Conservation (phyloP, 116 monocot genomes). For the Phalaenopsis hybrid region DNA sequence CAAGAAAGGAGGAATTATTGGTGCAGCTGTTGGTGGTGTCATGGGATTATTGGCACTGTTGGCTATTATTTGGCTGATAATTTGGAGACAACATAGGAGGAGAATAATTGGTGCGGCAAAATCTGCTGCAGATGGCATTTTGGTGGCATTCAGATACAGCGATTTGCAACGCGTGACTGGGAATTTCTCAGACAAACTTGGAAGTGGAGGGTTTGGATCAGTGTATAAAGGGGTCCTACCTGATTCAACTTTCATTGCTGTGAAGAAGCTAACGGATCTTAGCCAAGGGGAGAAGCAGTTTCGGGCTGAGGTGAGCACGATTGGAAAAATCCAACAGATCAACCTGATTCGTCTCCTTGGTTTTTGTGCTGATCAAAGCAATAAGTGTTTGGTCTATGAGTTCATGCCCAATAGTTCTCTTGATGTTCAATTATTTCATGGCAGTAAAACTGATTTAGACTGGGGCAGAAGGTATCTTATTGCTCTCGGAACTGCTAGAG, state of each 20-base stretch:
- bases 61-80: slow-evolving; percentile 8
- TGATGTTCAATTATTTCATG: slow-evolving; percentile 14
- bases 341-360: slow-evolving; percentile 28
- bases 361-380: slow-evolving; percentile 2
- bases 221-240: slow-evolving; percentile 31
- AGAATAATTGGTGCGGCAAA: slow-evolving; percentile 10
- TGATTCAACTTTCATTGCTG: slow-evolving; percentile 23
- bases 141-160: slow-evolving; percentile 27
- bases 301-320: slow-evolving; percentile 25
- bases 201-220: slow-evolving; percentile 31
- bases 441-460: not conserved
- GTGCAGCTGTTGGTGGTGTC: not conserved
- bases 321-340: slow-evolving; percentile 30
- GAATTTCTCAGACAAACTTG: slow-evolving; percentile 35
- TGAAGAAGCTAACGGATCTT: slow-evolving; percentile 28
- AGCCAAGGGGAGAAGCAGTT: slow-evolving; percentile 37
- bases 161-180: slow-evolving; percentile 26
- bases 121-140: slow-evolving; percentile 10
- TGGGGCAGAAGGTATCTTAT: slow-evolving; percentile 29
- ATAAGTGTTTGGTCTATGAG: slow-evolving; percentile 17
- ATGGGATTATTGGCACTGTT: not conserved
- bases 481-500: slow-evolving; percentile 27
- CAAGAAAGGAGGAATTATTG: not conserved
- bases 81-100: not conserved
- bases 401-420: slow-evolving; percentile 25